Base-by-base conservation (phyloP, 2,329 filamentous ascomycete species). In the Aaosphaeria pasadenensis region DNA sequence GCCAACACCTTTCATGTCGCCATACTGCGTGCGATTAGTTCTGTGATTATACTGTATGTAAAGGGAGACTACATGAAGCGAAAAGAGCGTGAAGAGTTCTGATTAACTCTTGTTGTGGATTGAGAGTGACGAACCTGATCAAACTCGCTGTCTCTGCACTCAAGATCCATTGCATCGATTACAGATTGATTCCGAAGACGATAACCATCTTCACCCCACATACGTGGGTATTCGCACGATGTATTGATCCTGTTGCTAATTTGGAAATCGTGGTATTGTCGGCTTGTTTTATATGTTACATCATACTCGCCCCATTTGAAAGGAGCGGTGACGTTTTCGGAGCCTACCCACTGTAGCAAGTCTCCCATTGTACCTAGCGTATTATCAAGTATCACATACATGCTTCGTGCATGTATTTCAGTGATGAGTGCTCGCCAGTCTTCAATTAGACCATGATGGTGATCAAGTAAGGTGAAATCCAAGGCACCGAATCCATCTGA, bases 301-400 rank as follows among this genome's bases (percentile, higher is more conserved):
- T 80, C 72, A 64, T 87, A 79, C 58, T 86, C 84, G 29, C 50
- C 39, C 51, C 50, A 59, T 11, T 71, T 67, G 45, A 72, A 69
- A 0, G 65, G 80, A 0, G 83, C 77, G 24, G 79, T 81, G 2
- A 63, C 67, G 58, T 86, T 86, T 51, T 82, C 69, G 55, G 77
- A 81, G 1, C 81, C 82, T 46, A 84, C 70, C 62, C 85, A 86
- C 5, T 80, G 81, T 51, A 86, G 77, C 44, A 86, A 71, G 55
- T 86, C 82, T 44, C 80, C 79, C 77, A 86, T 76, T 4, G 83
- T 87, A 41, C 80, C 77, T 62, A 86, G 77, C 2, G 84, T 86
- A 58, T 86, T 86, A 61, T 86, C 84, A 50, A 86, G 66, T 31
- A 87, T 70, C 38, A 86, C 81, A 68, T 85, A 85, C 82, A 87